These are phyloP conservation scores for Colletotrichum sp. DNA, from an alignment of 2,329 filamentous ascomycete genomes.

Conservation along the genomic window DNA sequence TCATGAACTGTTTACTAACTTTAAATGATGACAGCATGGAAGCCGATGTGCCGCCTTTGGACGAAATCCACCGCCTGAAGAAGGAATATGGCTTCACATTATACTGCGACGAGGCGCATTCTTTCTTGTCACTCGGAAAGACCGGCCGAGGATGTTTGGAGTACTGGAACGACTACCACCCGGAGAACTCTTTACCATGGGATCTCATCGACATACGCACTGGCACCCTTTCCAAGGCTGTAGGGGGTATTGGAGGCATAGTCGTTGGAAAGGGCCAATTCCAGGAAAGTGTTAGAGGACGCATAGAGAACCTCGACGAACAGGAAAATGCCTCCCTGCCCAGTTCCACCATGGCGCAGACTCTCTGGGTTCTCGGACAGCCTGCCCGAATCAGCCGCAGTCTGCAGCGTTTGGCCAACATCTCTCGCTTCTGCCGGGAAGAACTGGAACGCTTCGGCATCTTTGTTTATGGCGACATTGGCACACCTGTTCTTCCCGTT, in stretches of 20 bases:
- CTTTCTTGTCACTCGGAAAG: conserved; percentile 17
- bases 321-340: background rate
- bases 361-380: conserved; percentile 17
- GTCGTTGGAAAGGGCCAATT: conserved; percentile 5
- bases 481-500: conserved; percentile 1
- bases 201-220: conserved; percentile 22
- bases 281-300: background rate
- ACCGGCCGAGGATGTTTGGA: conserved; percentile 22
- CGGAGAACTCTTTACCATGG: background rate
- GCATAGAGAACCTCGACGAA: background rate
- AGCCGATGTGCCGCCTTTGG: background rate
- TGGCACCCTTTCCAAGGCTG: conserved; percentile 15
- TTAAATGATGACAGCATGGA: background rate
- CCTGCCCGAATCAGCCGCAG: background rate
- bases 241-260: conserved; percentile 21
- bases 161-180: conserved; percentile 18
- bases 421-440: conserved; percentile 3
- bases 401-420: background rate
- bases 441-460: conserved; percentile 14
- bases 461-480: conserved; percentile 11
- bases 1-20: accelerated
- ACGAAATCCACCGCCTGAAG: background rate
- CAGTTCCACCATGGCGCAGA: conserved; percentile 14
- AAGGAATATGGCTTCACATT: conserved; percentile 10
- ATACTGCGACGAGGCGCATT: conserved; percentile 23